Evolutionary conservation across 1,139 yeast genomes (phyloP).

Genomic region (Kluyveromyces sp.): DNA sequence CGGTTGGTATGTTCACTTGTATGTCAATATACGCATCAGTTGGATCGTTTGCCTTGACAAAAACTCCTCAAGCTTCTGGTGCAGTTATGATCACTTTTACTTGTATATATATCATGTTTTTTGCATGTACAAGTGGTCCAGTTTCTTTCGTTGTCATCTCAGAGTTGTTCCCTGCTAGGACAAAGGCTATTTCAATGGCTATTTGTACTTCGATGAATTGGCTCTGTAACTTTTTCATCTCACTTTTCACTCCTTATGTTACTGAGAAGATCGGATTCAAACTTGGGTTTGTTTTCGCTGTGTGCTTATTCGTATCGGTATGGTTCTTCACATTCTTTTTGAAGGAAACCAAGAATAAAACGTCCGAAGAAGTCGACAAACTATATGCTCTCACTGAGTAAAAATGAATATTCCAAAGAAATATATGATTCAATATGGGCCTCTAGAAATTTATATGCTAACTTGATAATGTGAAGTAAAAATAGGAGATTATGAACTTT

Average conservation of each 20-base stretch:
- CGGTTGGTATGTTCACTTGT: constrained; percentile 53
- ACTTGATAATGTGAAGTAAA: not conserved
- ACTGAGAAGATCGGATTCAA: constrained; percentile 44
- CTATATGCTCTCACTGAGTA: not conserved
- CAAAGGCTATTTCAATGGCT: constrained; percentile 70
- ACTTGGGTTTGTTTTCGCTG: constrained; percentile 68
- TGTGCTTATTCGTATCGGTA: constrained; percentile 48
- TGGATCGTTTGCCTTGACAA: constrained; percentile 44
- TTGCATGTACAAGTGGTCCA: constrained; percentile 85
- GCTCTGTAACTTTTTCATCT: constrained; percentile 66
- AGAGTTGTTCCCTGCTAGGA: constrained; percentile 69
- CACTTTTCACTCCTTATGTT: constrained; percentile 64
- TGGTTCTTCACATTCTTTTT: constrained; percentile 54
- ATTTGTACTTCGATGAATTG: constrained; percentile 68
- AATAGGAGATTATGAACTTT: not conserved
- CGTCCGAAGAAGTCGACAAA: constrained; percentile 56
- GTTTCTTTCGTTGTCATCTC: constrained; percentile 67
- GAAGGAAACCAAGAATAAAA: constrained; percentile 66
- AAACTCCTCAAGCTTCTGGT: constrained; percentile 40
- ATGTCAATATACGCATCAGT: constrained; percentile 58
- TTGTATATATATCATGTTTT: constrained; percentile 65
- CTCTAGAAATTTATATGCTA: not conserved
- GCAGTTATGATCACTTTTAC: constrained; percentile 66
- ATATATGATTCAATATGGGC: no score
- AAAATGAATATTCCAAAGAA: not conserved